phyloP scores from a whole-genome alignment of 768 basidiomycete species.

The Sutorius australiensis region DNA sequence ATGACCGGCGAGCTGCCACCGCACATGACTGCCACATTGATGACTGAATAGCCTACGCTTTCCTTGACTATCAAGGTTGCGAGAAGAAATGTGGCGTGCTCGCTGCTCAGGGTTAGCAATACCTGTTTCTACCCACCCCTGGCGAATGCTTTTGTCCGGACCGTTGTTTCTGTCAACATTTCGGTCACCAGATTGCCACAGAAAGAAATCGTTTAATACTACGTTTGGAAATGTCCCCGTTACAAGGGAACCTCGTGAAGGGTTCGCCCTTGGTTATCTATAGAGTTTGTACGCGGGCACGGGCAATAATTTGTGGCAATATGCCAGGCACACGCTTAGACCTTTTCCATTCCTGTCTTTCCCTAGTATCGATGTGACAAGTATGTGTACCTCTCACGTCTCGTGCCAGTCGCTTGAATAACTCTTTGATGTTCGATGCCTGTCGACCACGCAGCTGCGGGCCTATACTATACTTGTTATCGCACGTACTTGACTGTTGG shows the following conservation, averaged over 20 bases:
- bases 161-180: conserved; percentile 4
- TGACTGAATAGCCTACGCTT: conserved; percentile 5
- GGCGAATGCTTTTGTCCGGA: conserved; percentile 13
- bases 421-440: conserved; percentile 10
- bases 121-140: conserved; percentile 11
- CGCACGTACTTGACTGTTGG: not conserved
- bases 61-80: conserved; percentile 17
- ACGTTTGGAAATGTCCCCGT: conserved; percentile 10
- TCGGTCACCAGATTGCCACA: conserved; percentile 4
- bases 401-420: conserved; percentile 1
- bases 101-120: conserved; percentile 16
- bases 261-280: conserved; percentile 12
- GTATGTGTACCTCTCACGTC: conserved; percentile 1
- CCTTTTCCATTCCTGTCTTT: conserved; percentile 12
- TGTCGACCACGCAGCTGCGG: conserved; percentile 2
- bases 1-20: conserved; percentile 23
- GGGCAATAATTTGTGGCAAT: conserved; percentile 5
- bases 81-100: conserved; percentile 16
- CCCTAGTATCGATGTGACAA: conserved; percentile 2
- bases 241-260: conserved; percentile 6
- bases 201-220: not conserved
- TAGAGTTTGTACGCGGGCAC: not conserved
- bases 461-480: conserved; percentile 18
- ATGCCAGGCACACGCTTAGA: conserved; percentile 15
- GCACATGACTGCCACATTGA: conserved; percentile 20